Evolutionary conservation across 768 basidiomycete genomes (phyloP).

Genomic region (Lentinus tigrinus): DNA sequence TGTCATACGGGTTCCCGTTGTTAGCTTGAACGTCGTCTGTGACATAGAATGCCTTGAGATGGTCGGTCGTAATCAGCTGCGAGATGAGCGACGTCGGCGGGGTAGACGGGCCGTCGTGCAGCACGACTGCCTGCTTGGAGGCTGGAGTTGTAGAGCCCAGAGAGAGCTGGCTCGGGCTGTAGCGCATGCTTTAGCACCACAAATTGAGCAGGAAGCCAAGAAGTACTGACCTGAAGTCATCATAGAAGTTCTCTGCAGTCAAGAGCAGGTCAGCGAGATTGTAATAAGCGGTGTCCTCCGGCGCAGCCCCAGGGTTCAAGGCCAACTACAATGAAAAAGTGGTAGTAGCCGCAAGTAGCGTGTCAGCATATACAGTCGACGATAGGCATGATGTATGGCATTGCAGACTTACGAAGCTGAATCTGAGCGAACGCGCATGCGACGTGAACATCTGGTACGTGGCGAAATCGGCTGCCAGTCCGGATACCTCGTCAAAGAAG

Average conservation of each 20-base stretch:
- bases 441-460: constrained; percentile 27
- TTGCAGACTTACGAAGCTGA: constrained; percentile 20
- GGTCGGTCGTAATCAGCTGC: constrained; percentile 21
- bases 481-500: constrained; percentile 36
- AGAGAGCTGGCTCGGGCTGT: constrained; percentile 25
- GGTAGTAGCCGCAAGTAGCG: too few species aligned
- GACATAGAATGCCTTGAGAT: constrained; percentile 31
- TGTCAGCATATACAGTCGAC: neutral
- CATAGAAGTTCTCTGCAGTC: constrained; percentile 29
- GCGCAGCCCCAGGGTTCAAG: constrained; percentile 30
- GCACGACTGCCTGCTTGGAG: constrained; percentile 31
- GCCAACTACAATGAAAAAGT: constrained; percentile 23
- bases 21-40: constrained; percentile 27
- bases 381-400: too few species aligned
- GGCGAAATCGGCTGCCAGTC: constrained; percentile 15
- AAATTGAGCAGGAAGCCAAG: neutral
- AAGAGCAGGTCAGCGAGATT: constrained; percentile 31
- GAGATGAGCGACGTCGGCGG: constrained; percentile 25
- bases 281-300: constrained; percentile 24
- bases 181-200: too few species aligned
- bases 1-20: constrained; percentile 22
- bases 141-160: constrained; percentile 17
- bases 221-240: constrained; percentile 29
- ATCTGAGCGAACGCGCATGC: constrained; percentile 17
- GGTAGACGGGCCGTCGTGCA: constrained; percentile 32